These are phyloP conservation scores for Graphilbum fragrans DNA, from an alignment of 2,329 filamentous ascomycete species.

Conservation along the genomic window DNA sequence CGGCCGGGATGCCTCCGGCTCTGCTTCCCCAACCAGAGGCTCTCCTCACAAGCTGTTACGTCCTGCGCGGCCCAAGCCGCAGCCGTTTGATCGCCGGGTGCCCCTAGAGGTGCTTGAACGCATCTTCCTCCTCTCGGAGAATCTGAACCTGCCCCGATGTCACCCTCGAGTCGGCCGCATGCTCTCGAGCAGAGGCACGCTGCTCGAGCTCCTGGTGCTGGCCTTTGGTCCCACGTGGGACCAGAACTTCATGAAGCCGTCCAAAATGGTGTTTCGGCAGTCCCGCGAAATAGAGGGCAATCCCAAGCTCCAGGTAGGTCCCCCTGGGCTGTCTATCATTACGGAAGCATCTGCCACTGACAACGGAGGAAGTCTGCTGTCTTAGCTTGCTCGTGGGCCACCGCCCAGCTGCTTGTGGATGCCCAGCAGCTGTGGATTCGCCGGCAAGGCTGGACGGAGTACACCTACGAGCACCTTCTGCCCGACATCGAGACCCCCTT, in stretches of 20 bases:
- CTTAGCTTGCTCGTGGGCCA: slow-evolving; percentile 8
- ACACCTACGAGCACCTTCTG: neutral
- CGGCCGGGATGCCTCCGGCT: neutral
- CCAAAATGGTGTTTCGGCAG: slow-evolving; percentile 15
- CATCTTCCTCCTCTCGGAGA: slow-evolving; percentile 38
- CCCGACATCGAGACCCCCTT: too few species aligned
- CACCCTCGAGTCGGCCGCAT: slow-evolving; percentile 30
- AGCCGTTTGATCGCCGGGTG: slow-evolving; percentile 13
- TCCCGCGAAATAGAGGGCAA: neutral
- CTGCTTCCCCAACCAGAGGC: neutral
- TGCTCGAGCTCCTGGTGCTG: slow-evolving; percentile 19
- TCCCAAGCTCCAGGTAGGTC: slow-evolving; percentile 23
- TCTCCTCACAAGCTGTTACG: neutral
- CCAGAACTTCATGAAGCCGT: slow-evolving; percentile 1
- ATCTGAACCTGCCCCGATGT: slow-evolving; percentile 32
- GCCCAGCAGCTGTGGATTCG: slow-evolving; percentile 10
- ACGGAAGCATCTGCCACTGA: neutral
- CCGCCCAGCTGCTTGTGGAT: slow-evolving; percentile 7
- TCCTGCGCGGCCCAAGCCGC: neutral
- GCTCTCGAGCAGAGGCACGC: slow-evolving; percentile 26
- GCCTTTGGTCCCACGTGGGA: slow-evolving; percentile 30
- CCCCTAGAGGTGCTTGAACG: slow-evolving; percentile 41
- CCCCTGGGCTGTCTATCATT: neutral
- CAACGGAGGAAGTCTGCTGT: neutral
- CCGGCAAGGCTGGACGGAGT: neutral